Percentiles rank a stretch among this genome's conserved stretches.
These are phyloP conservation scores for Hyaloperonospora brassicae DNA, from an alignment of 352 stramenopile species.

Conservation along the genomic window DNA sequence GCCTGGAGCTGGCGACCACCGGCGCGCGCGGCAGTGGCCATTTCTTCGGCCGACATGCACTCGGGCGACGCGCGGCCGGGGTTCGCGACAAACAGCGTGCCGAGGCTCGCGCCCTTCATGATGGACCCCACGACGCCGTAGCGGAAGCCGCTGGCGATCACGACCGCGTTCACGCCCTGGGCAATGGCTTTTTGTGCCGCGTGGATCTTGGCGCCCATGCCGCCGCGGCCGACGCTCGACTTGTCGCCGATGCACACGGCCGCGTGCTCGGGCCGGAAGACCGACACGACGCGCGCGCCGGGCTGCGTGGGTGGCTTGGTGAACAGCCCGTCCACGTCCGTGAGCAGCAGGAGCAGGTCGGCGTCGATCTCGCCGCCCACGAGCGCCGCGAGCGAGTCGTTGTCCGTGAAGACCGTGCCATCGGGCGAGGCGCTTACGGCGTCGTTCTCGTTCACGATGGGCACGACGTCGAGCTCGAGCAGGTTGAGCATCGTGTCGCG, in stretches of 20 bases:
- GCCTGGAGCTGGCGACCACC: conserved; percentile 85
- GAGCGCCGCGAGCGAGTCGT: conserved; percentile 89
- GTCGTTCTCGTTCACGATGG: conserved; percentile 99
- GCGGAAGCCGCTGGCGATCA: conserved; percentile 92
- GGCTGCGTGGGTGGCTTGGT: conserved; percentile 75
- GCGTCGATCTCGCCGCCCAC: conserved; percentile 87
- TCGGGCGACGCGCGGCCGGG: conserved; percentile 34
- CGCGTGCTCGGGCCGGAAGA: conserved; percentile 51
- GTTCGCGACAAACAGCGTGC: conserved; percentile 82
- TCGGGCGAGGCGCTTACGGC: conserved; percentile 84
- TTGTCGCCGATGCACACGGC: conserved; percentile 75
- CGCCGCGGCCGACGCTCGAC: conserved; percentile 82
- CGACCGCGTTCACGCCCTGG: conserved; percentile 85
- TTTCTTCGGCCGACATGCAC: conserved; percentile 51
- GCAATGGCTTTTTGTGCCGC: conserved; percentile 84
- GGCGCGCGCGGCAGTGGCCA: conserved; percentile 74
- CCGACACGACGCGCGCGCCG: conserved; percentile 69
- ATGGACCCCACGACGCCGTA: conserved; percentile 88
- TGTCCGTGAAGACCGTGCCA: conserved; percentile 91
- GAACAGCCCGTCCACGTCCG: conserved; percentile 96
- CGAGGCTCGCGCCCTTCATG: conserved; percentile 70
- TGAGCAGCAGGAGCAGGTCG: conserved; percentile 93
- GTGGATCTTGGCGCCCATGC: conserved; percentile 94
- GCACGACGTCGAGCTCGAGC: conserved; percentile 93
- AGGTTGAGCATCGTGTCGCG: conserved; percentile 87